Evolutionary conservation across 768 basidiomycete species (phyloP).

Genomic region (Pulveroboletus sp.): DNA sequence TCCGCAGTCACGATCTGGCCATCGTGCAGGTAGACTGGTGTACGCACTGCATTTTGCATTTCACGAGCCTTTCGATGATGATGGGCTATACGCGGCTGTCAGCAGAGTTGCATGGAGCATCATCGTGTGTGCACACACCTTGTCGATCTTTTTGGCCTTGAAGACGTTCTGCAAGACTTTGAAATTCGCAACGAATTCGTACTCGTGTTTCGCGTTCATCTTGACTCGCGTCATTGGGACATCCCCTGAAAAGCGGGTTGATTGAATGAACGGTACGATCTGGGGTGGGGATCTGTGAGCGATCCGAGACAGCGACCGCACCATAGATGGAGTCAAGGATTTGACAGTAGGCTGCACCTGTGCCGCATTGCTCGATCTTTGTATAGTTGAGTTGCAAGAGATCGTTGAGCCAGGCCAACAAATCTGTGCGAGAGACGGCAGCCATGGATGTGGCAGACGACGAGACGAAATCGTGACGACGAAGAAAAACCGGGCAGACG

Average conservation of each 20-base stretch:
- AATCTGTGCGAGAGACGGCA: conserved; percentile 73
- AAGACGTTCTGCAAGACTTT: conserved; percentile 93
- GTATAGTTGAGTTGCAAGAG: conserved; percentile 87
- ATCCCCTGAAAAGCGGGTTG: conserved; percentile 53
- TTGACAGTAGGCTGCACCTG: conserved; percentile 92
- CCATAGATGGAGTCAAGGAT: conserved; percentile 93
- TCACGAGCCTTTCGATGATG: conserved; percentile 87
- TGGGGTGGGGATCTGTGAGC: conserved; percentile 15
- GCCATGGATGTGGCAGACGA: conserved; percentile 39
- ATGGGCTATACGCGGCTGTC: conserved; percentile 60
- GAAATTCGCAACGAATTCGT: conserved; percentile 93
- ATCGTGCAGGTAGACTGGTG: conserved; percentile 1
- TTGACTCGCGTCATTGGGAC: conserved; percentile 89
- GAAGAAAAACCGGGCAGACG: neutral
- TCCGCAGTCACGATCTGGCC: conserved; percentile 11
- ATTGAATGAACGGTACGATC: conserved; percentile 9
- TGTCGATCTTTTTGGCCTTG: conserved; percentile 91
- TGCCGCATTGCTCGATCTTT: conserved; percentile 89
- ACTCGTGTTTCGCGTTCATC: conserved; percentile 94
- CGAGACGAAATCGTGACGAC: conserved; percentile 5
- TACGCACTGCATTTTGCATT: conserved; percentile 98
- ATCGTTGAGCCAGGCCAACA: conserved; percentile 91
- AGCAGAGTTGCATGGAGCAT: conserved; percentile 1
- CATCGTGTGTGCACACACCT: conserved; percentile 41
- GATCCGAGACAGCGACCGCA: conserved; percentile 34